Evolutionary conservation across 2,329 filamentous ascomycete genomes (phyloP).

Genomic region (Coniochaeta sp.): DNA sequence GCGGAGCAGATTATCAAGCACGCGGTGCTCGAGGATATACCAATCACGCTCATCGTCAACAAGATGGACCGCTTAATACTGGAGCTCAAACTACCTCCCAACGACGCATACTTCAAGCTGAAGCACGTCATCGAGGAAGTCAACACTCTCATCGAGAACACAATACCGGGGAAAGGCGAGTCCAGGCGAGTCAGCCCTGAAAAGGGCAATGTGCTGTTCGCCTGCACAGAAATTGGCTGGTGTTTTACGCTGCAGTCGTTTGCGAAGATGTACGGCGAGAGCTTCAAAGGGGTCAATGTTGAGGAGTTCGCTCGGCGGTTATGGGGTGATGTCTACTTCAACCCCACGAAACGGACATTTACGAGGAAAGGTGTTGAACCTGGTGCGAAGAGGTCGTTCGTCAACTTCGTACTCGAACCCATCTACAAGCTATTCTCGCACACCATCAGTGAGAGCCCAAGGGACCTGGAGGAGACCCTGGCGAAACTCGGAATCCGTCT

Average conservation of each 20-base stretch:
- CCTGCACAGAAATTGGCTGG: slow-evolving; percentile 90
- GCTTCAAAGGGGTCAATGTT: slow-evolving; percentile 72
- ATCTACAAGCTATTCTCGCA: slow-evolving; percentile 98
- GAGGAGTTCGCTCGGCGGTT: slow-evolving; percentile 77
- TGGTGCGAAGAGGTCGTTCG: slow-evolving; percentile 75
- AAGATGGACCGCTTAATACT: slow-evolving; percentile 95
- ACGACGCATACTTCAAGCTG: slow-evolving; percentile 96
- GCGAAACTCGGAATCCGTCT: slow-evolving; percentile 72
- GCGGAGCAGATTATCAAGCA: slow-evolving; percentile 97
- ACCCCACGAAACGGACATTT: slow-evolving; percentile 83
- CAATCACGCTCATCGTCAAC: slow-evolving; percentile 86
- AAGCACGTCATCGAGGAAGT: slow-evolving; percentile 99
- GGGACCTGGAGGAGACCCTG: slow-evolving; percentile 74
- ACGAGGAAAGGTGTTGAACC: slow-evolving; percentile 82
- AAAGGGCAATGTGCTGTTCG: slow-evolving; percentile 96
- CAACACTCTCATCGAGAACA: slow-evolving; percentile 89
- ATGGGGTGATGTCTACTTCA: slow-evolving; percentile 97
- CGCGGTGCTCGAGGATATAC: slow-evolving; percentile 81
- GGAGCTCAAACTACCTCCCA: slow-evolving; percentile 87
- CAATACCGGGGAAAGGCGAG: slow-evolving; percentile 73
- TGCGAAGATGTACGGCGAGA: slow-evolving; percentile 91
- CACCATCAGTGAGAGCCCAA: slow-evolving; percentile 83
- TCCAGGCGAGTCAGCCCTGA: slow-evolving; percentile 82
- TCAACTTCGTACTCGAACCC: slow-evolving; percentile 90
- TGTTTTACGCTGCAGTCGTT: slow-evolving; percentile 94